phyloP scores from a whole-genome alignment of 2,329 filamentous ascomycete species.

The Decorospora gaudefroyi region DNA sequence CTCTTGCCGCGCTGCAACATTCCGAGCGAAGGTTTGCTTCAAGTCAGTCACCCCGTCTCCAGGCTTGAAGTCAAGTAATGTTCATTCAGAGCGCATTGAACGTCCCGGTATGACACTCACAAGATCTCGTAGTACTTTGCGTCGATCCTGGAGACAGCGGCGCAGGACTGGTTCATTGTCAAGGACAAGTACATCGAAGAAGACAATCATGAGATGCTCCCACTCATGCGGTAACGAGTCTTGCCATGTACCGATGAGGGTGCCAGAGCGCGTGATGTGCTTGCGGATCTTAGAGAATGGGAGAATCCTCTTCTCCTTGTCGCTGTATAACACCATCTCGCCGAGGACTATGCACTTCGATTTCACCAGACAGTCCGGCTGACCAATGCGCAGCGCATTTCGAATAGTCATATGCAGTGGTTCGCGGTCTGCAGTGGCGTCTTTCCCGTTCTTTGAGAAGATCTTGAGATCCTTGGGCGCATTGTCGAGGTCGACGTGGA shows the following conservation, averaged over 20 bases:
- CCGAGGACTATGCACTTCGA: slow-evolving; percentile 78
- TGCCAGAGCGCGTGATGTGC: slow-evolving; percentile 74
- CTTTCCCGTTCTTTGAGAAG: slow-evolving; percentile 90
- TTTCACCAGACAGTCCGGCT: slow-evolving; percentile 62
- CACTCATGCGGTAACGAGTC: slow-evolving; percentile 66
- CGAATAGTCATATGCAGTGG: slow-evolving; percentile 67
- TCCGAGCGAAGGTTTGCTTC: slow-evolving; percentile 62
- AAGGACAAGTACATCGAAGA: slow-evolving; percentile 63
- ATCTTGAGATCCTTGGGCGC: slow-evolving; percentile 67
- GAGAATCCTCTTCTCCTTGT: slow-evolving; percentile 66
- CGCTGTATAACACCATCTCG: slow-evolving; percentile 78
- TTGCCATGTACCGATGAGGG: slow-evolving; percentile 66
- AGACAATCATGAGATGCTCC: slow-evolving; percentile 65
- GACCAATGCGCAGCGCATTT: slow-evolving; percentile 66
- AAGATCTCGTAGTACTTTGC: slow-evolving; percentile 62
- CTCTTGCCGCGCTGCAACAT: slow-evolving; percentile 70
- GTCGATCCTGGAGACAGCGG: slow-evolving; percentile 63
- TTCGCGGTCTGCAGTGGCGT: slow-evolving; percentile 74
- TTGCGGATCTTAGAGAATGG: slow-evolving; percentile 83
- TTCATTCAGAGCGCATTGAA: slow-evolving; percentile 68
- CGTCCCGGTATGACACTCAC: slow-evolving; percentile 62
- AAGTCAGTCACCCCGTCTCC: slow-evolving; percentile 41
- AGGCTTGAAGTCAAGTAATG: slow-evolving; percentile 66
- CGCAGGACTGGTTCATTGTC: slow-evolving; percentile 60
- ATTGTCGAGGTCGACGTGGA: slow-evolving; percentile 73